Evolutionary conservation across 192 early-diverging fungal species (phyloP).

Genomic region (Backusella australiensis): DNA sequence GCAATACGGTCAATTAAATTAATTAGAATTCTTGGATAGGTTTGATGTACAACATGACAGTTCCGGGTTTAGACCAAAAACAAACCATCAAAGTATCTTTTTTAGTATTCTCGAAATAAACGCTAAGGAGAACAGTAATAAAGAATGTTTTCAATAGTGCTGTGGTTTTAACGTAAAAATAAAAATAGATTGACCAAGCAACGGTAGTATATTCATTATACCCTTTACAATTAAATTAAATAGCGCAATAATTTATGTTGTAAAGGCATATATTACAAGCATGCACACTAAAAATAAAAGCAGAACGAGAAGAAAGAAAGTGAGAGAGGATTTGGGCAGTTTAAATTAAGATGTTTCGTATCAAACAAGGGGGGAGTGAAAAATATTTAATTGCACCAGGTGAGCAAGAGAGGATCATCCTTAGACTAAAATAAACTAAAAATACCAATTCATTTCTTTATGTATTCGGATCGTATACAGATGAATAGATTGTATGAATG

Average conservation of each 20-base stretch:
- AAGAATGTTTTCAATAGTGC: neutral
- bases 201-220: neutral
- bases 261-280: neutral
- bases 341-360: conserved; percentile 5
- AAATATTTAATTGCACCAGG: conserved; percentile 3
- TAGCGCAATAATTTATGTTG: neutral
- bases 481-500: neutral
- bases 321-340: neutral
- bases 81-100: neutral
- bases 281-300: neutral
- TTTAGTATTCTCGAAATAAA: neutral
- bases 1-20: neutral
- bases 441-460: neutral
- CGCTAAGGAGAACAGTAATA: neutral
- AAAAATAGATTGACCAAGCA: neutral
- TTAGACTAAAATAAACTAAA: neutral
- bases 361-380: neutral
- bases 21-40: neutral
- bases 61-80: neutral
- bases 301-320: neutral
- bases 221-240: neutral
- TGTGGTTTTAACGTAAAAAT: neutral
- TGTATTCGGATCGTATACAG: neutral
- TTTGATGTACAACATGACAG: neutral
- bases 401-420: neutral